phyloP scores from a whole-genome alignment of 2,329 filamentous ascomycete species.

The Tympanopsis confertula region DNA sequence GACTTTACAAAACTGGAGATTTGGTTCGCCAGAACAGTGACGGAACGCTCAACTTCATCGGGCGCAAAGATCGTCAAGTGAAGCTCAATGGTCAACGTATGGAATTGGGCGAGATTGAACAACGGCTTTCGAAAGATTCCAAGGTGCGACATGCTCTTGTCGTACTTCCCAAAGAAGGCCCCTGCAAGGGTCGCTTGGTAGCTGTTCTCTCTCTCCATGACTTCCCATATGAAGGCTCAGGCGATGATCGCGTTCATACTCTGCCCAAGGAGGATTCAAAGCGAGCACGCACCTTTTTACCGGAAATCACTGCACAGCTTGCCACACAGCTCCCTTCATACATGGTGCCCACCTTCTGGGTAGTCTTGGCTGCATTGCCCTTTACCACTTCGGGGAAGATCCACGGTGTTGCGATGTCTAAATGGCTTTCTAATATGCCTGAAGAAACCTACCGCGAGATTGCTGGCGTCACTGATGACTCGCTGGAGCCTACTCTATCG shows the following conservation, averaged over 20 bases:
- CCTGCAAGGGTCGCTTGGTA: too few relatives aligned
- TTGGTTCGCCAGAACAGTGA: slow-evolving; percentile 15
- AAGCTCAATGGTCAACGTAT: slow-evolving; percentile 34
- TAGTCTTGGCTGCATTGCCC: not conserved
- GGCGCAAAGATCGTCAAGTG: slow-evolving; percentile 32
- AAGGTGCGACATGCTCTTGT: not conserved
- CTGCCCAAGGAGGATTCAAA: not conserved
- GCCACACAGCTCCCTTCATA: not conserved
- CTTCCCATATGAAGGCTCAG: not conserved
- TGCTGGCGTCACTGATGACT: not conserved
- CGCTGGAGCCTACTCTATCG: not conserved
- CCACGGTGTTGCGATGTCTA: not conserved
- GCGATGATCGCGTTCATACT: not conserved
- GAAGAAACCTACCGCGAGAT: too few relatives aligned
- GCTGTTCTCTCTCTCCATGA: too few relatives aligned
- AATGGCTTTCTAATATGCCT: not conserved
- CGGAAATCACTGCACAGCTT: not conserved
- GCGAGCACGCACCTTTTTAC: not conserved
- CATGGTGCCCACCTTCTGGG: not conserved
- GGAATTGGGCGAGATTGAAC: slow-evolving; percentile 29
- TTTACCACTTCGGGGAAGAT: not conserved
- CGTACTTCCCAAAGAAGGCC: not conserved
- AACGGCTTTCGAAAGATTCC: not conserved
- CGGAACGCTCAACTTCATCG: slow-evolving; percentile 17
- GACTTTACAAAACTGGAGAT: slow-evolving; percentile 22